Evolutionary conservation across 2,329 filamentous ascomycete genomes (phyloP), one percentile per base, ranked within the genome.

Genomic region (Aspergillus hiratsukae): DNA sequence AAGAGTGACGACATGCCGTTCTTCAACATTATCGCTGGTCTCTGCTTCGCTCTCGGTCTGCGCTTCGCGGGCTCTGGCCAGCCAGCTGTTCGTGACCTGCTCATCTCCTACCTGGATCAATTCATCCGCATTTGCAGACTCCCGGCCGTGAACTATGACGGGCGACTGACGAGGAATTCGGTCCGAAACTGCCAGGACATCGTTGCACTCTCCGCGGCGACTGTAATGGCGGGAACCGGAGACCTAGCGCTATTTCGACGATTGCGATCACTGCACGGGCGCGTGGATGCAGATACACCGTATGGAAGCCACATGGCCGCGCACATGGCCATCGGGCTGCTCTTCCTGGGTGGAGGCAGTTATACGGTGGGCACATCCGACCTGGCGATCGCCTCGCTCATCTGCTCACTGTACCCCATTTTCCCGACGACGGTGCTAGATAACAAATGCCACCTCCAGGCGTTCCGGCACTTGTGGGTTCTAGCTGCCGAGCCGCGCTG

Each of bases 401-500:
- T 99, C 7, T 87, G 94, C 46, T 88, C 94, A 1, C 96, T 99
- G 72, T 99, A 99, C 68, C 94, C 94, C 0, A 82, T 97, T 21
- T 97, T 96, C 70, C 94, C 94, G 0, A 88, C 85, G 9, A 88
- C 85, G 29, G 90, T 97, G 1, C 88, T 96, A 66, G 94, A 99
- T 75, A 97, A 97, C 69, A 88, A 90, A 62, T 91, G 91, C 10
- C 94, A 99, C 67, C 81, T 99, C 5, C 94, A 99, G 76, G 94
- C 95, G 3, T 94, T 99, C 77, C 86, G 95, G 4, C 93, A 99
- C 74, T 89, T 99, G 68, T 99, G 94, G 94, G 93, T 96, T 10
- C 81, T 99, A 3, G 94, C 94, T 1, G 88, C 90, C 0, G 94
- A 99, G 67, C 85, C 91, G 9, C 85, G 95, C 52, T 97, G 93